A percentile compares a stretch with the other conserved stretches of the same genome.
Conservation (phyloP, 148 eudicot species). For the Fagopyrum tataricum region DNA sequence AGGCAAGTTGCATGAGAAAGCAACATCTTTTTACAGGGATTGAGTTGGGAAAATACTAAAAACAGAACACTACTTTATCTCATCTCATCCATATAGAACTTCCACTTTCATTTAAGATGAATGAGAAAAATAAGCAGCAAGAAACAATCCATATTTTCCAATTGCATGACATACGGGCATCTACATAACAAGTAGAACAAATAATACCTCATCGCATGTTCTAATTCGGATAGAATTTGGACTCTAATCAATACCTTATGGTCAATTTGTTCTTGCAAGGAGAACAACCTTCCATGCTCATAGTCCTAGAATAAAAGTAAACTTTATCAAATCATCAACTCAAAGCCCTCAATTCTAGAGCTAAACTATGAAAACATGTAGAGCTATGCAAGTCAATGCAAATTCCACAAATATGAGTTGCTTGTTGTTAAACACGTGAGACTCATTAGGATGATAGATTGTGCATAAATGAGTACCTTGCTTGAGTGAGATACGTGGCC, state of each 20-base stretch:
- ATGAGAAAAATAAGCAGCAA: neutral
- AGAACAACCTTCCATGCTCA: slow-evolving; percentile 70
- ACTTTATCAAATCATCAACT: slow-evolving; percentile 10
- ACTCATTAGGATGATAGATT: neutral
- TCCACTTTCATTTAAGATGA: neutral
- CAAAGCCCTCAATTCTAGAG: neutral
- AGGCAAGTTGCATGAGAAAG: slow-evolving; percentile 9
- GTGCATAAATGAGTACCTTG: slow-evolving; percentile 42
- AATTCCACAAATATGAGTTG: neutral
- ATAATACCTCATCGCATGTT: neutral
- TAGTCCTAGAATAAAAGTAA: slow-evolving; percentile 42
- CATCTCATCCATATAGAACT: neutral
- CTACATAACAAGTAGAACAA: neutral
- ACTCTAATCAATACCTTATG: slow-evolving; percentile 56
- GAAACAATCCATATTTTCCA: neutral
- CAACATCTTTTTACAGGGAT: neutral
- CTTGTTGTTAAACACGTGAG: neutral
- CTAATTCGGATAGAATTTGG: neutral
- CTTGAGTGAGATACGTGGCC: slow-evolving; percentile 68
- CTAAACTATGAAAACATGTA: neutral
- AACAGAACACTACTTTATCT: neutral
- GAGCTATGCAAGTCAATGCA: neutral
- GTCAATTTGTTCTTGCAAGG: slow-evolving; percentile 78
- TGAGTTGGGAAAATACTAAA: neutral
- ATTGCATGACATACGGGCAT: neutral